Conservation (phyloP, 352 stramenopile species). For the Nothophytophthora sp. region DNA sequence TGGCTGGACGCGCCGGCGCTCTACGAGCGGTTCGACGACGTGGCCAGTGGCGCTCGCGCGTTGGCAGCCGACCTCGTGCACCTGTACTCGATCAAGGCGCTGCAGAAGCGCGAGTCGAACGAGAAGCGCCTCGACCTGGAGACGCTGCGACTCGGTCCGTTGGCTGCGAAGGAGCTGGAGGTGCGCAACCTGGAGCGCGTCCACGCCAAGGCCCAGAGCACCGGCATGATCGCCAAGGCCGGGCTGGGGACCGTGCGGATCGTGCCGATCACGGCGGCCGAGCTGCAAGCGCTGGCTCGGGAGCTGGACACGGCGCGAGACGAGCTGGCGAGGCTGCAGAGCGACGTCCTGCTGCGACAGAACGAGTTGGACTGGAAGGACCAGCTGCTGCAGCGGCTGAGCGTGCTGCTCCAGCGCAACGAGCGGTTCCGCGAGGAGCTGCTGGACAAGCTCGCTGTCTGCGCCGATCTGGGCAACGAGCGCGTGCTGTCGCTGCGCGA, state of each 20-base stretch:
- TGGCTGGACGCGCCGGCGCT: conserved; percentile 40
- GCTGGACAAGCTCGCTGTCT: conserved; percentile 33
- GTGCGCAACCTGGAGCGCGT: conserved; percentile 67
- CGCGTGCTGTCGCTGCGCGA: conserved; percentile 56
- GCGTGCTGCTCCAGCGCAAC: conserved; percentile 71
- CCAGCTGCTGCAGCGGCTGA: conserved; percentile 62
- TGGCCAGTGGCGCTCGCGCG: conserved; percentile 31
- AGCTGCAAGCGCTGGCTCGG: conserved; percentile 40
- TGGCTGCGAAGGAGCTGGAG: conserved; percentile 40
- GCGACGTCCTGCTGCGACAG: conserved; percentile 31
- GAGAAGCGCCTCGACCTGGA: conserved; percentile 42
- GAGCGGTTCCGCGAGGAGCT: conserved; percentile 55
- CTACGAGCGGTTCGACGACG: conserved; percentile 36
- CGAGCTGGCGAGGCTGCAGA: conserved; percentile 39
- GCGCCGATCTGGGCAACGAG: conserved; percentile 55
- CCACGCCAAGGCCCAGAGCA: conserved; percentile 59
- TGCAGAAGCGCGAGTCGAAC: conserved; percentile 46
- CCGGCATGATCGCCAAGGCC: conserved; percentile 72
- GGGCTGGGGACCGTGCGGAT: conserved; percentile 70
- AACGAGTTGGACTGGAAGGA: conserved; percentile 67
- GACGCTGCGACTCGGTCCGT: conserved; percentile 10
- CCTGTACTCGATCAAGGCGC: conserved; percentile 60
- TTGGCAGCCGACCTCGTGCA: conserved; percentile 54
- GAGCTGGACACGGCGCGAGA: conserved; percentile 54
- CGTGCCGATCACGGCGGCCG: conserved; percentile 45